Evolutionary conservation across 1,284 basidiomycete species (phyloP).

Genomic region (Agaricales sp.): DNA sequence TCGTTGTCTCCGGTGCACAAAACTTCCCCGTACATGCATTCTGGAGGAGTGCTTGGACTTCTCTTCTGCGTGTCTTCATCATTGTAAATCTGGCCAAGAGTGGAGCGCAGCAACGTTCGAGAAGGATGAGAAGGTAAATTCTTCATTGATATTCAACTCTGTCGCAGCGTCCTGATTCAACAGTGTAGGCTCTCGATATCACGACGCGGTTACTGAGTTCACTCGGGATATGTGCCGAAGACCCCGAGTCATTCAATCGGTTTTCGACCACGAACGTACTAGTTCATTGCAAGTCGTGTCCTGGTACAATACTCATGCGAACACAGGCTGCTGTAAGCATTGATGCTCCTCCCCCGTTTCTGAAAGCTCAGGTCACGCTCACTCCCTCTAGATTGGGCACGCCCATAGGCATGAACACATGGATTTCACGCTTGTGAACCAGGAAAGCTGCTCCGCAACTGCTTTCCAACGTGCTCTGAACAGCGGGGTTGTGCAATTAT

Average conservation of each 20-base stretch:
- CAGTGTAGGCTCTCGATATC: neutral
- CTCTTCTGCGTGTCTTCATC: constrained; percentile 43
- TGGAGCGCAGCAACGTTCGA: constrained; percentile 44
- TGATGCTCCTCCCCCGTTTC: constrained; percentile 4
- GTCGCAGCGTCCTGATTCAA: too few species aligned
- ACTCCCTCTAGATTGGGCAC: constrained; percentile 47
- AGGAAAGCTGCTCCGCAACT: constrained; percentile 14
- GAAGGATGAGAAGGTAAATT: constrained; percentile 42
- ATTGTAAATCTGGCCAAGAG: constrained; percentile 29
- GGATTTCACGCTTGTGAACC: constrained; percentile 26
- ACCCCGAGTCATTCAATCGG: neutral
- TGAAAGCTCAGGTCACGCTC: too few species aligned
- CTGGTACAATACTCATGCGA: neutral
- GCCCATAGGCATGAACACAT: constrained; percentile 50
- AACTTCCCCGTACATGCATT: constrained; percentile 21
- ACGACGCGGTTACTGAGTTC: neutral
- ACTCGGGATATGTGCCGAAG: neutral
- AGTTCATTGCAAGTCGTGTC: neutral
- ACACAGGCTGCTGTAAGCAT: constrained; percentile 37
- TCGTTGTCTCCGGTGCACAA: constrained; percentile 39
- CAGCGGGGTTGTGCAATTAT: constrained; percentile 22
- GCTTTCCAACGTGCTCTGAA: constrained; percentile 18
- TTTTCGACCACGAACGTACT: neutral
- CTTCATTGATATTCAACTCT: too few species aligned
- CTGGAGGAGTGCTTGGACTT: constrained; percentile 41